Evolutionary conservation across 176 grass and related monocot genomes (phyloP).

Genomic region (Zea mays): Zm-B73-REFERENCE-NAM-5.0 NC_050097.1:157679001-157679500

Average conservation of each 20-base stretch:
- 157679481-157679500: not conserved
- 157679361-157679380: too few relatives aligned
- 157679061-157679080: slow-evolving; percentile 48
- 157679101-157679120: not conserved
- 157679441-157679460: not conserved
- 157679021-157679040: too few relatives aligned
- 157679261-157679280: not conserved
- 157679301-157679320: slow-evolving; percentile 31
- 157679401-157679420: slow-evolving; percentile 42
- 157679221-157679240: slow-evolving; percentile 31
- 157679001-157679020: too few relatives aligned
- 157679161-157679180: slow-evolving; percentile 21
- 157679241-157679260: not conserved
- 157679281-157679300: slow-evolving; percentile 22
- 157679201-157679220: slow-evolving; percentile 35
- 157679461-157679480: too few relatives aligned
- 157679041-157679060: not conserved
- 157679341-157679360: slow-evolving; percentile 25
- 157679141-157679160: not conserved
- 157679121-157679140: slow-evolving; percentile 1
- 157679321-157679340: slow-evolving; percentile 65
- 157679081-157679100: not conserved
- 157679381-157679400: slow-evolving; percentile 55
- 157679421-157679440: slow-evolving; percentile 15
- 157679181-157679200: not conserved